Conservation (phyloP, 1,284 basidiomycete genomes). For the Hortiboletus rubellus region DNA sequence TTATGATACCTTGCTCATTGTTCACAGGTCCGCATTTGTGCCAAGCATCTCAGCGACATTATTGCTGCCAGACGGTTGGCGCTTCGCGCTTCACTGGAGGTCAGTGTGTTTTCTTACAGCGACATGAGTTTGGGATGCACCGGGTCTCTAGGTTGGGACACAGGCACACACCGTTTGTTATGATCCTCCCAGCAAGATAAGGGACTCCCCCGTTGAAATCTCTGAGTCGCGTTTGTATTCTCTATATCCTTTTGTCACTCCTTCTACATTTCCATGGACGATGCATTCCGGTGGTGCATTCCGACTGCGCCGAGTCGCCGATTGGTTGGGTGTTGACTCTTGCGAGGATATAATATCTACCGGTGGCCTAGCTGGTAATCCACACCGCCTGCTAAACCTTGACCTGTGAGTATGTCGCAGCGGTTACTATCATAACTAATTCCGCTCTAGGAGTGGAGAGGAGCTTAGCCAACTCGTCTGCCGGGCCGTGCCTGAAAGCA, state of each 20-base stretch:
- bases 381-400: slow-evolving; percentile 36
- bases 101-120: slow-evolving; percentile 28
- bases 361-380: slow-evolving; percentile 39
- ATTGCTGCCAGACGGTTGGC: slow-evolving; percentile 52
- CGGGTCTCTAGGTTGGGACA: slow-evolving; percentile 16
- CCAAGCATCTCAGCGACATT: slow-evolving; percentile 44
- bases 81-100: slow-evolving; percentile 53
- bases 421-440: slow-evolving; percentile 14
- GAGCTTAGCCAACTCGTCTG: slow-evolving; percentile 18
- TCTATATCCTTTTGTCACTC: slow-evolving; percentile 61
- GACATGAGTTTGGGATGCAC: neutral
- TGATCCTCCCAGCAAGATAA: slow-evolving; percentile 37
- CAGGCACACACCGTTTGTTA: slow-evolving; percentile 35
- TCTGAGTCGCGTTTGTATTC: slow-evolving; percentile 45
- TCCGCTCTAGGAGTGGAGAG: slow-evolving; percentile 15
- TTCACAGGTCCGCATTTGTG: slow-evolving; percentile 56
- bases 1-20: neutral
- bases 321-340: slow-evolving; percentile 49
- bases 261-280: slow-evolving; percentile 50
- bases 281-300: slow-evolving; percentile 48
- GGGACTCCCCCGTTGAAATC: slow-evolving; percentile 28
- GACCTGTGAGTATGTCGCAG: slow-evolving; percentile 29
- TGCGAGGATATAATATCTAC: slow-evolving; percentile 39
- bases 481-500: neutral
- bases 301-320: slow-evolving; percentile 58